Evolutionary conservation across 495 filamentous ascomycete genomes (phyloP), one percentile per base, ranked within the genome.

Genomic region (Cairneyella variabilis): DNA sequence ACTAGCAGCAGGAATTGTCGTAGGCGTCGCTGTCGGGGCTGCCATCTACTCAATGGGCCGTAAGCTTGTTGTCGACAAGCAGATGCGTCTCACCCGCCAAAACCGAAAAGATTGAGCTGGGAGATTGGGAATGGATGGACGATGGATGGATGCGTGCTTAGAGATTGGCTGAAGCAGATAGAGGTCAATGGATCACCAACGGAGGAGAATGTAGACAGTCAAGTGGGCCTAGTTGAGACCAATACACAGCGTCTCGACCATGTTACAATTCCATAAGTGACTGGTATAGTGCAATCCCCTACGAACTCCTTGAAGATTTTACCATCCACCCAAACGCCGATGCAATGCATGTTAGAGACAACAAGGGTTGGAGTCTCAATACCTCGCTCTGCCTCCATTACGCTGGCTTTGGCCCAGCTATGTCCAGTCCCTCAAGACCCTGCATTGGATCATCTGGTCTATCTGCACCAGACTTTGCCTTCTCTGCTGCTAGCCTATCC

Each of bases 21-120:
- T 97, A 59, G 83, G 73, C 71, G 74, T 80, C 37, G 78, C 76
- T 53, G 63, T 82, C 45, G 59, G 74, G 63, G 89, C 88, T 60
- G 95, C 88, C 53, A 59, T 74, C 66, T 96, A 91, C 80, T 90
- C 90, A 20, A 76, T 87, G 74, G 58, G 68, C 68, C 82, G 86
- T 58, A 96, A 97, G 76, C 76, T 98, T 60, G 69, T 80, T 52
- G 79, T 82, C 64, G 93, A 98, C 79, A 96, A 93, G 80, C 91
- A 85, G 58, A 84, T 98, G 63, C 86, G 93, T 66, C 83, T 97
- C 48, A 70, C 67, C 50, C 58, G 62, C 23, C 56, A 59, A 42
- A 60, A 60, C 53, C 26, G 58, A 48, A 59, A 59, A 53, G 59
- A 62, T n/a, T 62, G 60, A 46, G 32, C 20, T 16, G 45, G 12